Conservation (phyloP, 495 filamentous ascomycete species). For the Penicillium mononematosum region DNA sequence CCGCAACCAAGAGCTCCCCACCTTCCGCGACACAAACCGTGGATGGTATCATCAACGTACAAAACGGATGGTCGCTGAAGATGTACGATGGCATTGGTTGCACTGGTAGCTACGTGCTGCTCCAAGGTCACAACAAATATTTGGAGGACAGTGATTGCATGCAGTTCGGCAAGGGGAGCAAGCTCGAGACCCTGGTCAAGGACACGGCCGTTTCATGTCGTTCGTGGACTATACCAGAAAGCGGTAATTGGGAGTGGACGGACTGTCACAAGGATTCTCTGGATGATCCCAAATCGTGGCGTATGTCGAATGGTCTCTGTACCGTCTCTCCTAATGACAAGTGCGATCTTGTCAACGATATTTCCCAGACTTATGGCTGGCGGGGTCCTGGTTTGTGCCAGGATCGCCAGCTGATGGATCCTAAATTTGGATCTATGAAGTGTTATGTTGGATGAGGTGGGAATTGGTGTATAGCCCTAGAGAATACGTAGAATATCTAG, state of each 20-base stretch:
- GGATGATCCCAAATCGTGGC: slow-evolving; percentile 3
- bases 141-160: slow-evolving; percentile 4
- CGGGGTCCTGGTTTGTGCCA: neutral
- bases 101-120: slow-evolving; percentile 11
- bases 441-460: slow-evolving; percentile 8
- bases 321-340: neutral
- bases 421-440: neutral
- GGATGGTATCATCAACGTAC: neutral
- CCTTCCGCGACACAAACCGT: neutral
- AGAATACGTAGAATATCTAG: no score
- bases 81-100: slow-evolving; percentile 9
- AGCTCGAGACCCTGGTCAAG: neutral
- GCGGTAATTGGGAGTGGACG: neutral
- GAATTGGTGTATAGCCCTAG: no score
- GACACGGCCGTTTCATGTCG: slow-evolving; percentile 10
- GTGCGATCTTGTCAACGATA: neutral
- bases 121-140: slow-evolving; percentile 11
- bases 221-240: slow-evolving; percentile 1
- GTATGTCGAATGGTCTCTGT: slow-evolving; percentile 12
- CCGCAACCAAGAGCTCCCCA: neutral
- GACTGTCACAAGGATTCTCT: slow-evolving; percentile 2
- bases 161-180: neutral
- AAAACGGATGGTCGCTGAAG: slow-evolving; percentile 4
- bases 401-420: neutral
- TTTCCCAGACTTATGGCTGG: slow-evolving; percentile 9